These are phyloP conservation scores for Beta vulgaris DNA, from an alignment of 148 eudicot species.

Conservation along the genomic window DNA sequence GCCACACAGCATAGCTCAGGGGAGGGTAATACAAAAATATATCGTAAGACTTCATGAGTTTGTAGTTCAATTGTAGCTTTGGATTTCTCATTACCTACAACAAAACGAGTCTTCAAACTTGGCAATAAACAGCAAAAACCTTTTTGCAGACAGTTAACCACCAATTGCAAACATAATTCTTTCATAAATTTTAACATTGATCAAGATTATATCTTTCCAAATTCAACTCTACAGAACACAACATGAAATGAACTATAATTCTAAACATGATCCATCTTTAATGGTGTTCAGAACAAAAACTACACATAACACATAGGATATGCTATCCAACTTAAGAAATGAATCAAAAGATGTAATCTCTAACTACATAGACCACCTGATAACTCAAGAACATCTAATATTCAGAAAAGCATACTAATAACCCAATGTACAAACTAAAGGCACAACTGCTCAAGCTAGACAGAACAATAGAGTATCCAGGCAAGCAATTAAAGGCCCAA, in stretches of 20 bases:
- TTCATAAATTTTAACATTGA: not conserved
- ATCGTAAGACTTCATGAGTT: not conserved
- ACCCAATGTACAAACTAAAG: not conserved
- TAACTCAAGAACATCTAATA: no score
- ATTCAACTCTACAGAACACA: not conserved
- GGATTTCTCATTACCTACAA: not conserved
- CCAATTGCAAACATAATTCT: not conserved
- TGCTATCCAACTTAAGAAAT: not conserved
- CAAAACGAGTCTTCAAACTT: not conserved
- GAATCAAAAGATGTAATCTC: not conserved
- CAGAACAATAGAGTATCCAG: not conserved
- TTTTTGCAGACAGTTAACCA: not conserved
- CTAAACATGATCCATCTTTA: not conserved
- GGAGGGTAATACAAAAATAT: no score
- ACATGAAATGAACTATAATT: not conserved
- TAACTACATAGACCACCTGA: not conserved
- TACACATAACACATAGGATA: not conserved
- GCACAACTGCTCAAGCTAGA: not conserved
- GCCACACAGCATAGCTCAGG: no score
- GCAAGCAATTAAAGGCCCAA: not conserved
- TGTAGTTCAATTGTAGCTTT: not conserved
- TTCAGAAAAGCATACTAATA: not conserved
- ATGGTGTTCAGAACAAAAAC: not conserved
- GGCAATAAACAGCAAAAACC: not conserved
- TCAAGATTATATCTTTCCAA: not conserved